Evolutionary conservation across 768 basidiomycete species (phyloP).

Genomic region (Macrolepiota fuliginosa): DNA sequence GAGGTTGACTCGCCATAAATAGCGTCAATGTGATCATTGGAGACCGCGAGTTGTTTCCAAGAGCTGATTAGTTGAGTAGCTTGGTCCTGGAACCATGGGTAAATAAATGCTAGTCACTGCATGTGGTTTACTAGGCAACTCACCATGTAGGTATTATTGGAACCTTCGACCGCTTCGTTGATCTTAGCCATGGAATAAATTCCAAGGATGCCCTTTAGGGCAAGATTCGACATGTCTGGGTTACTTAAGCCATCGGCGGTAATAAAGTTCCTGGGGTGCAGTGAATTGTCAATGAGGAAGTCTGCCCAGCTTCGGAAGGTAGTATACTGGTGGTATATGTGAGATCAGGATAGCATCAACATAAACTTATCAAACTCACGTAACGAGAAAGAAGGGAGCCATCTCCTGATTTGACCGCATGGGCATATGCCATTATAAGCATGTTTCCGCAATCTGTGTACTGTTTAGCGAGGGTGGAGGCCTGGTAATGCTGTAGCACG

Average conservation of each 20-base stretch:
- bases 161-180: slow-evolving; percentile 26
- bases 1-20: slow-evolving; percentile 18
- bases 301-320: slow-evolving; percentile 51
- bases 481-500: background rate
- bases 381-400: slow-evolving; percentile 30
- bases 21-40: slow-evolving; percentile 15
- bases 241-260: slow-evolving; percentile 18
- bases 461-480: background rate
- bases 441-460: slow-evolving; percentile 54
- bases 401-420: slow-evolving; percentile 27
- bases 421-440: slow-evolving; percentile 53
- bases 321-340: slow-evolving; percentile 29
- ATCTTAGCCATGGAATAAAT: slow-evolving; percentile 56
- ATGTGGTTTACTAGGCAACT: slow-evolving; percentile 5
- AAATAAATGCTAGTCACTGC: background rate
- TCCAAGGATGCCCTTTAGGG: slow-evolving; percentile 57
- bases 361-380: slow-evolving; percentile 45
- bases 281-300: slow-evolving; percentile 38
- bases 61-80: slow-evolving; percentile 2
- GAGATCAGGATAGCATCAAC: slow-evolving; percentile 42
- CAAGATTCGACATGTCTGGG: slow-evolving; percentile 51
- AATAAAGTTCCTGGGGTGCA: slow-evolving; percentile 35
- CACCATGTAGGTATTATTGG: slow-evolving; percentile 26
- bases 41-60: slow-evolving; percentile 15
- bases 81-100: background rate